Base-by-base conservation (phyloP, 23 red algal species). In the Gracilariopsis chorda region DNA sequence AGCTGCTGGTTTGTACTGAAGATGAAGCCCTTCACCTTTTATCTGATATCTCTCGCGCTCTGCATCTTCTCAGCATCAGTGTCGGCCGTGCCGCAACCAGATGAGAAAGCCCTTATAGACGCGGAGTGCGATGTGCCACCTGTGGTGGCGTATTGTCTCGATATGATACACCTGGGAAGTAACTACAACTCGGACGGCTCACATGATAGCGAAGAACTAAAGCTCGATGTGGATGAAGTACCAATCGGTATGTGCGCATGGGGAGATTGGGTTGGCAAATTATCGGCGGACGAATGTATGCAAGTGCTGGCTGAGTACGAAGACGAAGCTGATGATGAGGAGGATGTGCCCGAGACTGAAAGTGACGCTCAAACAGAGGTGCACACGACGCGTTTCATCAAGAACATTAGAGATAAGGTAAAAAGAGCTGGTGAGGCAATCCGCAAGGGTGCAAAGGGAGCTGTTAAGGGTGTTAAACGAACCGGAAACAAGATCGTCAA, bases 1-100 rank as follows among this genome's bases (percentile, higher is more conserved):
- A n/a, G n/a, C n/a, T n/a, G n/a, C n/a, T n/a, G n/a, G n/a, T n/a
- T n/a, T n/a, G n/a, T n/a, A n/a, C n/a, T n/a, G n/a, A n/a, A n/a
- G n/a, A 73, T 73, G 67, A 73, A 73, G 67, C 29, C 39, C 28
- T 73, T 73, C 17, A 73, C 37, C 25, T 23, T 73, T 47, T 73
- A 45, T 21, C 47, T 73, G n/a, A 27, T 73, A 42, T 62, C 33
- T 24, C 28, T 73, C 28, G 40, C 67, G 2, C 39, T 42, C 4
- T 73, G 39, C n/a, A 1, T 73, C 16, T 12, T 20, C 20, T 42
- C 47, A 23, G 40, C 67, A 36, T 73, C 47, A 20, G 67, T 19
- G 1, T 73, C 67, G 8, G 67, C 19, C 1, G 67, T 73, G 0
- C 67, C 39, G 13, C 10, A 46, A 6, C n/a, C 24, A 32, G 47